These are phyloP conservation scores for Aspergillus eucalypticola DNA, from an alignment of 2,329 filamentous ascomycete species.

Conservation along the genomic window DNA sequence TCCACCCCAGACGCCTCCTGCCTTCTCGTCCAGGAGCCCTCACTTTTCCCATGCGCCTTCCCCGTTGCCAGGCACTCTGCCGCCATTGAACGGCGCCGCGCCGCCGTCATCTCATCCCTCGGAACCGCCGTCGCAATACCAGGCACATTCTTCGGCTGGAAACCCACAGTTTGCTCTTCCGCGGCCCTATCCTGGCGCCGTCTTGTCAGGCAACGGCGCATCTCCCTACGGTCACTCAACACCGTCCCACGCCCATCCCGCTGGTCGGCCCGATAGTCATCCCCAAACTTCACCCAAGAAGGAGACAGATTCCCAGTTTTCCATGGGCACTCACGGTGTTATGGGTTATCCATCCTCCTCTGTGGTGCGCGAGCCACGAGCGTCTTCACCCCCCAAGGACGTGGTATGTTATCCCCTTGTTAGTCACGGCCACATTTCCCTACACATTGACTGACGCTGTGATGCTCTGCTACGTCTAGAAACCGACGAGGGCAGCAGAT, in stretches of 20 bases:
- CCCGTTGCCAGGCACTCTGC: conserved; percentile 41
- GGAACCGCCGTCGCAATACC: conserved; percentile 40
- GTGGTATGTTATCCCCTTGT: conserved; percentile 34
- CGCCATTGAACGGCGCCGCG: conserved; percentile 42
- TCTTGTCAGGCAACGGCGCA: conserved; percentile 38
- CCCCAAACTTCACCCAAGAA: conserved; percentile 45
- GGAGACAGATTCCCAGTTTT: conserved; percentile 40
- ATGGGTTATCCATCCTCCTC: conserved; percentile 34
- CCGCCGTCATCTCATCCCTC: conserved; percentile 31
- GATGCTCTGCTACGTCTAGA: conserved; percentile 47
- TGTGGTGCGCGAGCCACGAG: conserved; percentile 33
- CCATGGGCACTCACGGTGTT: conserved; percentile 31
- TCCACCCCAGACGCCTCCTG: conserved; percentile 46
- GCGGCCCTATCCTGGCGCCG: conserved; percentile 37
- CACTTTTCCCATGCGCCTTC: conserved; percentile 44
- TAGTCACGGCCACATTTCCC: background rate
- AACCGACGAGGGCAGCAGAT: conserved; percentile 72
- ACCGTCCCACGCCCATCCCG: conserved; percentile 45
- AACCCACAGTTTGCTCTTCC: conserved; percentile 36
- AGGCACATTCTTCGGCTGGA: conserved; percentile 32
- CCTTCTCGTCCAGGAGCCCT: conserved; percentile 43
- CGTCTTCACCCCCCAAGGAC: conserved; percentile 43
- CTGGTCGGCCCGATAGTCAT: conserved; percentile 37
- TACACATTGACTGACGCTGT: background rate
- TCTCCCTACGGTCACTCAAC: conserved; percentile 40